Evolutionary conservation across 257 asterid genomes (phyloP).

Genomic region (Solanum verrucosum): DNA sequence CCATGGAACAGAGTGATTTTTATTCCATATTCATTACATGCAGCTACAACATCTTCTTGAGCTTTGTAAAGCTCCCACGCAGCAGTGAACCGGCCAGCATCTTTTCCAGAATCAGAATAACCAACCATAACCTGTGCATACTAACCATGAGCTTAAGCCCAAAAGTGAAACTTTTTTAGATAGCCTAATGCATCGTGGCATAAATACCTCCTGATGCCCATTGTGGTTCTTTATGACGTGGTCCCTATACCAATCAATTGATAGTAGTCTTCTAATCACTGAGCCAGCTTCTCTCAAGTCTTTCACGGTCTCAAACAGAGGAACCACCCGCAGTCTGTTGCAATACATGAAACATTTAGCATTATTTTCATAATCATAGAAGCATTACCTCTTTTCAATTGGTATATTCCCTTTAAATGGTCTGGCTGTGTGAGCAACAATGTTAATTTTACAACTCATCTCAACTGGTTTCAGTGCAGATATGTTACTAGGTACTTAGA

Average conservation of each 20-base stretch:
- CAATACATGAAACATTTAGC: neutral
- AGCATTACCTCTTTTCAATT: neutral
- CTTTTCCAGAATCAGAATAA: constrained; percentile 96
- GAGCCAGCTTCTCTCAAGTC: constrained; percentile 96
- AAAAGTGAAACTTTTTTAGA: neutral
- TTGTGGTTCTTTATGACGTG: constrained; percentile 71
- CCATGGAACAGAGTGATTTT: constrained; percentile 94
- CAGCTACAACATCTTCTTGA: constrained; percentile 93
- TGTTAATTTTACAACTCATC: neutral
- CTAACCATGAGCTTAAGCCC: constrained; percentile 11
- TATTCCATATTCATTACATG: constrained; percentile 77
- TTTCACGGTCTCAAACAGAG: constrained; percentile 93
- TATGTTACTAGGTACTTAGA: neutral
- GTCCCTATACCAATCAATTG: constrained; percentile 85
- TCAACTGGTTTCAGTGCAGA: neutral
- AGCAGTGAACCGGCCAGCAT: constrained; percentile 93
- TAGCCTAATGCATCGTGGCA: neutral
- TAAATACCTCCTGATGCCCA: constrained; percentile 90
- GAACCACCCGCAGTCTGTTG: constrained; percentile 84
- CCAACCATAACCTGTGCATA: constrained; percentile 94
- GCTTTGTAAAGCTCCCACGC: constrained; percentile 99
- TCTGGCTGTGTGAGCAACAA: neutral
- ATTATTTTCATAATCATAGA: neutral
- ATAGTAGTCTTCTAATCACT: constrained; percentile 66
- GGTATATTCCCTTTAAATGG: neutral